Conservation (phyloP, 768 basidiomycete species). For the Tulasnella sp. region DNA sequence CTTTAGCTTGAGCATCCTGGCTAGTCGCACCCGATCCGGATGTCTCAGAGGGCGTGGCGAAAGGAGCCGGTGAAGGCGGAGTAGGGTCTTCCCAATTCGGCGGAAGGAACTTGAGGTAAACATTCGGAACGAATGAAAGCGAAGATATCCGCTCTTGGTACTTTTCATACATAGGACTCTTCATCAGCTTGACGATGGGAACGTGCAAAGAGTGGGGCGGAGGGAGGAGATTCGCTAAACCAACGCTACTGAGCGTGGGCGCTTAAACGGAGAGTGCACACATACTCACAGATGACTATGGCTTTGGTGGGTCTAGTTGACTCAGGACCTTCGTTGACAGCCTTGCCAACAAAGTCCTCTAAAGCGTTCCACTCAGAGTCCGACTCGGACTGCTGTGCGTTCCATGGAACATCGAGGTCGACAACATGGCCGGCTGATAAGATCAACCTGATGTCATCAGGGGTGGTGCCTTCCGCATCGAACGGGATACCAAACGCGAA, state of each 20-base stretch:
- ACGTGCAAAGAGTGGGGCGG: constrained; percentile 61
- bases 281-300: constrained; percentile 53
- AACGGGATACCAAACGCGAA: constrained; percentile 50
- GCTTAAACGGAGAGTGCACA: not conserved
- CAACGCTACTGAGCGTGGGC: not conserved
- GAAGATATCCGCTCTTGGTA: constrained; percentile 64
- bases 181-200: constrained; percentile 70
- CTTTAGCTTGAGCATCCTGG: constrained; percentile 34
- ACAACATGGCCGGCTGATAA: constrained; percentile 49
- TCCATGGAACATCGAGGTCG: constrained; percentile 51
- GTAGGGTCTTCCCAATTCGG: constrained; percentile 58
- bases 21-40: constrained; percentile 9
- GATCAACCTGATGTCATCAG: constrained; percentile 52
- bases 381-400: constrained; percentile 31
- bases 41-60: constrained; percentile 17
- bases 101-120: constrained; percentile 64
- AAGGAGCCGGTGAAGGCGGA: constrained; percentile 30
- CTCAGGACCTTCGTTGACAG: constrained; percentile 27
- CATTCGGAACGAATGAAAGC: constrained; percentile 61
- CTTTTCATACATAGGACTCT: constrained; percentile 57
- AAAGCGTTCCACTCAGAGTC: constrained; percentile 48
- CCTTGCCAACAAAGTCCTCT: constrained; percentile 60
- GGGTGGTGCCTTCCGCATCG: constrained; percentile 35
- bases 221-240: constrained; percentile 62
- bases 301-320: constrained; percentile 29